These are phyloP conservation scores for Candida stauntonica DNA, from an alignment of 805 yeast genomes.

Conservation along the genomic window DNA sequence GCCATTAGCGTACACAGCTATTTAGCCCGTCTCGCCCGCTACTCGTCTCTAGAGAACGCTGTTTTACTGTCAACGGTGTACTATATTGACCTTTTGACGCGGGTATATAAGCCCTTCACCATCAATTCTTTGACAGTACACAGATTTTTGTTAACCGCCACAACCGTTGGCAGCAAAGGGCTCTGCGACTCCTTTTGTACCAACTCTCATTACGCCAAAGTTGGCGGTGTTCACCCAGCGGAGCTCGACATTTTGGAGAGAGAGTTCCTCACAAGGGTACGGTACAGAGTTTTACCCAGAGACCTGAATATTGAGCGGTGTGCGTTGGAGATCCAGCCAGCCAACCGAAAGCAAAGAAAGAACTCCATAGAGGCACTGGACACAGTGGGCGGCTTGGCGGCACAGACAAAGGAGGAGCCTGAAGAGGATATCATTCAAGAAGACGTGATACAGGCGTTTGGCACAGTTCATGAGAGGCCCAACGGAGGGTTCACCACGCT, in stretches of 20 bases:
- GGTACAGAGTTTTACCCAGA: constrained; percentile 70
- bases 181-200: constrained; percentile 93
- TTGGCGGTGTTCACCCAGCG: constrained; percentile 84
- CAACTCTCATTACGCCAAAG: constrained; percentile 89
- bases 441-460: background rate
- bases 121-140: constrained; percentile 91
- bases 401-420: background rate
- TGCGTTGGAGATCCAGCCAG: constrained; percentile 28
- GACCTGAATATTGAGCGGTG: constrained; percentile 36
- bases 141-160: constrained; percentile 83
- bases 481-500: constrained; percentile 2
- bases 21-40: constrained; percentile 69
- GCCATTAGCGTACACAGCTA: constrained; percentile 77
- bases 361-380: constrained; percentile 19
- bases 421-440: background rate
- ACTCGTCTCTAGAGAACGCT: constrained; percentile 81
- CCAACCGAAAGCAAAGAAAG: constrained; percentile 13
- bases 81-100: constrained; percentile 80
- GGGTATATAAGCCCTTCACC: constrained; percentile 74
- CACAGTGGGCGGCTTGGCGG: constrained; percentile 2
- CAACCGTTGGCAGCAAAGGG: constrained; percentile 86
- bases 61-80: constrained; percentile 80
- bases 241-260: constrained; percentile 85
- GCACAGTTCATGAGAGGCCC: background rate
- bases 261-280: constrained; percentile 77